These are phyloP conservation scores for Sugiyamaella smithiae DNA, from an alignment of 805 yeast genomes.

Conservation along the genomic window DNA sequence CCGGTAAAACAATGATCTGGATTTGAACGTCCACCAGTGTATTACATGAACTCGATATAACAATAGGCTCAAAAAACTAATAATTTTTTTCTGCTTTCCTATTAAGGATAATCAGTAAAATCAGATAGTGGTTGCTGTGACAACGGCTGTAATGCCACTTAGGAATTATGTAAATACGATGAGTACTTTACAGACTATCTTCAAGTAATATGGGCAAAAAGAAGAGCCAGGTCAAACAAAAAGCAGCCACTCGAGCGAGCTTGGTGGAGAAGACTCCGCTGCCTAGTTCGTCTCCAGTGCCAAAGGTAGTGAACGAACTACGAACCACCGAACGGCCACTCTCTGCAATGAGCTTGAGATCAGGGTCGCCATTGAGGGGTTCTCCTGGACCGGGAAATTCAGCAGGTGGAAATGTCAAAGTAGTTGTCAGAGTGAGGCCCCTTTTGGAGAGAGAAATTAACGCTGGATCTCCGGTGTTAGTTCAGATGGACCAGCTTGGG, in stretches of 20 bases:
- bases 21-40: background rate
- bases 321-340: background rate
- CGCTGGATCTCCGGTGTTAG: constrained; percentile 15
- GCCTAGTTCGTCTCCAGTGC: background rate
- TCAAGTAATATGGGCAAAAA: background rate
- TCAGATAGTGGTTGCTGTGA: constrained; percentile 1
- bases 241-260: background rate
- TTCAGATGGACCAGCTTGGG: constrained; percentile 18
- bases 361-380: background rate
- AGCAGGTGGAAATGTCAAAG: constrained; percentile 36
- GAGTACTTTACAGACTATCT: too few species aligned
- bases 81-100: background rate
- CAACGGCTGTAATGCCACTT: too few species aligned
- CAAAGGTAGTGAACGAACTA: background rate
- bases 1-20: constrained; percentile 7
- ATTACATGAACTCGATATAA: background rate
- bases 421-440: constrained; percentile 42
- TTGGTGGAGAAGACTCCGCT: background rate
- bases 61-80: too few species aligned
- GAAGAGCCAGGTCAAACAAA: background rate
- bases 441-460: constrained; percentile 28
- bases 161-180: too few species aligned
- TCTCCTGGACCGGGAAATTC: background rate
- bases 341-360: background rate
- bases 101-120: background rate